These are phyloP conservation scores for Phytophthora sp. DNA, from an alignment of 352 stramenopile genomes.

Conservation along the genomic window DNA sequence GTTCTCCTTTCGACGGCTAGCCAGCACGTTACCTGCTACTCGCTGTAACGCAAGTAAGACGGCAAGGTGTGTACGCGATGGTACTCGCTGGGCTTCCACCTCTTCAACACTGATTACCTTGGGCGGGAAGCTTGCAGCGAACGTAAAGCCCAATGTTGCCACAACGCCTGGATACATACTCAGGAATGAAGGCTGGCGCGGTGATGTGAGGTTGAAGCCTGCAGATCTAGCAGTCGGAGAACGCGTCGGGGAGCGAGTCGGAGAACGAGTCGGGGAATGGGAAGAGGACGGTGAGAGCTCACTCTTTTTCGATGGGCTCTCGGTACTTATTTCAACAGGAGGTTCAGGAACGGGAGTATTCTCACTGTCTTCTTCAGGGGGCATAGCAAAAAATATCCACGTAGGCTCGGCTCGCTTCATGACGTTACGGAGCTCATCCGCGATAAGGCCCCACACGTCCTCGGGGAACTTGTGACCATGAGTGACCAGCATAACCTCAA, in stretches of 20 bases:
- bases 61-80: slow-evolving; percentile 69
- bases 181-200: slow-evolving; percentile 60
- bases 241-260: slow-evolving; percentile 11
- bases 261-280: slow-evolving; percentile 16
- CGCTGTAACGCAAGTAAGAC: slow-evolving; percentile 73
- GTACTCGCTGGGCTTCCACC: slow-evolving; percentile 59
- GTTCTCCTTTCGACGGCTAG: slow-evolving; percentile 41
- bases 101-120: slow-evolving; percentile 68
- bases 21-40: slow-evolving; percentile 71
- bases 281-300: slow-evolving; percentile 6
- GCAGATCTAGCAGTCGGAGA: slow-evolving; percentile 1
- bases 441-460: slow-evolving; percentile 81
- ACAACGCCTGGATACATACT: slow-evolving; percentile 76
- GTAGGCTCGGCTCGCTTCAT: slow-evolving; percentile 77
- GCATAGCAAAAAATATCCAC: slow-evolving; percentile 68
- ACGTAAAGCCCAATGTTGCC: slow-evolving; percentile 55
- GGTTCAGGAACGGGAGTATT: neutral
- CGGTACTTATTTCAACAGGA: slow-evolving; percentile 1
- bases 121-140: slow-evolving; percentile 53
- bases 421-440: slow-evolving; percentile 80
- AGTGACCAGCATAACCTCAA: slow-evolving; percentile 73
- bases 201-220: slow-evolving; percentile 34
- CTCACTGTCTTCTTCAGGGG: slow-evolving; percentile 8
- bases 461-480: slow-evolving; percentile 84
- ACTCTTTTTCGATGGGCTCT: slow-evolving; percentile 14